phyloP scores from a whole-genome alignment of 805 yeast genomes.

The Barnettozyma botsteinii region DNA sequence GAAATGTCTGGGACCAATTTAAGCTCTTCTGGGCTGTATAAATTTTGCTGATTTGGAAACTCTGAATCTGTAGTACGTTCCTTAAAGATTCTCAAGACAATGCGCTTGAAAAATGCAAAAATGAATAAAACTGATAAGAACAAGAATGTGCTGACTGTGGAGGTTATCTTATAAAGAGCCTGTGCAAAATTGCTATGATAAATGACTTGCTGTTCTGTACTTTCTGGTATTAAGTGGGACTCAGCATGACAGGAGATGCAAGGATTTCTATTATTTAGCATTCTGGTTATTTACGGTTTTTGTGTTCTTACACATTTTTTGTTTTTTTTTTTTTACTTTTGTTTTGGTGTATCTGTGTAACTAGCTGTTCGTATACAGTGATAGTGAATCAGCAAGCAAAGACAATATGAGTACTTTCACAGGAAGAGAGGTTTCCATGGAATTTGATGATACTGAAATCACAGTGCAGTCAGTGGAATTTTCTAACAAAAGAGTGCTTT shows the following conservation, averaged over 20 bases:
- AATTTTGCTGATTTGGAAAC: not conserved
- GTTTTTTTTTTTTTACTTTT: not conserved
- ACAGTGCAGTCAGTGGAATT: constrained; percentile 26
- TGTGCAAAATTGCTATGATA: constrained; percentile 1
- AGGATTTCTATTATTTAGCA: not conserved
- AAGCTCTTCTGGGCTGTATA: constrained; percentile 25
- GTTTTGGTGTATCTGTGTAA: not conserved
- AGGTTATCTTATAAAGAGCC: constrained; percentile 9
- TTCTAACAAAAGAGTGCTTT: constrained; percentile 34
- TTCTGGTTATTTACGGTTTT: not conserved
- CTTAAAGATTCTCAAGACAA: no score
- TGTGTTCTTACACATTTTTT: not conserved
- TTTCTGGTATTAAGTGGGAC: not conserved
- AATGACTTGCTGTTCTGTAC: not conserved
- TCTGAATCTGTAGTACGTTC: no score
- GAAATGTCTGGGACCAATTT: constrained; percentile 47
- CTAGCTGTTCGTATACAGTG: no score
- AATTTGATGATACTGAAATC: not conserved
- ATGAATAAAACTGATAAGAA: constrained; percentile 14
- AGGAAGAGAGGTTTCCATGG: not conserved
- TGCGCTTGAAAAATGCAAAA: constrained; percentile 13
- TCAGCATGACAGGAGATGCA: not conserved
- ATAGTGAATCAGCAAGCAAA: no score
- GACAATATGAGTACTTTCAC: not conserved
- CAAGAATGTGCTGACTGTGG: constrained; percentile 12